These are phyloP conservation scores for Corchorus olitorius DNA, from an alignment of 345 rosid genomes.

Conservation along the genomic window DNA sequence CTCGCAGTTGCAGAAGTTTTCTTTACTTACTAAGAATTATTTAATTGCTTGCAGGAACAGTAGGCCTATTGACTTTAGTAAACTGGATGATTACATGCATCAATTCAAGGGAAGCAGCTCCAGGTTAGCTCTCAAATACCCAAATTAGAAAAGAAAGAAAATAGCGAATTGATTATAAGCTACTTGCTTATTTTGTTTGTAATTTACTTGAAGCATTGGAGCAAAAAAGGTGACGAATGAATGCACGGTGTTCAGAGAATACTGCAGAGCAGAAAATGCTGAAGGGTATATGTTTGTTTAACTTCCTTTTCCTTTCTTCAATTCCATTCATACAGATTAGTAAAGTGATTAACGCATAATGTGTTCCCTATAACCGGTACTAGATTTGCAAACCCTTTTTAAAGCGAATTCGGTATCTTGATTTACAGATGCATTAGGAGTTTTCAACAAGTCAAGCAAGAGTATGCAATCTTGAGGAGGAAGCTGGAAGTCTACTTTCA, in stretches of 20 bases:
- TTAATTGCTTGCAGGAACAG: slow-evolving; percentile 17
- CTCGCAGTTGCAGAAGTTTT: neutral
- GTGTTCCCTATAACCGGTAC: neutral
- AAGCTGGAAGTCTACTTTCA: slow-evolving; percentile 45
- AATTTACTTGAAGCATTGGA: slow-evolving; percentile 21
- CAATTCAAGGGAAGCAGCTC: slow-evolving; percentile 55
- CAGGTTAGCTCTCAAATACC: slow-evolving; percentile 25
- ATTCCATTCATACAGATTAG: neutral
- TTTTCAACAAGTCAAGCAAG: slow-evolving; percentile 44
- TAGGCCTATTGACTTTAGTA: slow-evolving; percentile 34
- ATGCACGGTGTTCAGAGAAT: slow-evolving; percentile 11
- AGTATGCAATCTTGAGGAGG: slow-evolving; percentile 39
- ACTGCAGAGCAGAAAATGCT: slow-evolving; percentile 18
- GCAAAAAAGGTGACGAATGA: slow-evolving; percentile 15
- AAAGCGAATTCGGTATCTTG: neutral
- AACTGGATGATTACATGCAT: slow-evolving; percentile 49
- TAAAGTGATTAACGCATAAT: neutral
- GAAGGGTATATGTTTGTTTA: slow-evolving; percentile 15
- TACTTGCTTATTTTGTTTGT: neutral
- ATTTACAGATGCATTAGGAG: slow-evolving; percentile 35
- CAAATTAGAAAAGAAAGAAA: neutral
- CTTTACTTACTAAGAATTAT: too few relatives aligned
- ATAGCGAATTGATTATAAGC: neutral
- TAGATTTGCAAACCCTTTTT: neutral
- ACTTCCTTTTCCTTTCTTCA: neutral